These are phyloP conservation scores for Neurospora sp. DNA, from an alignment of 495 filamentous ascomycete genomes.

Conservation along the genomic window DNA sequence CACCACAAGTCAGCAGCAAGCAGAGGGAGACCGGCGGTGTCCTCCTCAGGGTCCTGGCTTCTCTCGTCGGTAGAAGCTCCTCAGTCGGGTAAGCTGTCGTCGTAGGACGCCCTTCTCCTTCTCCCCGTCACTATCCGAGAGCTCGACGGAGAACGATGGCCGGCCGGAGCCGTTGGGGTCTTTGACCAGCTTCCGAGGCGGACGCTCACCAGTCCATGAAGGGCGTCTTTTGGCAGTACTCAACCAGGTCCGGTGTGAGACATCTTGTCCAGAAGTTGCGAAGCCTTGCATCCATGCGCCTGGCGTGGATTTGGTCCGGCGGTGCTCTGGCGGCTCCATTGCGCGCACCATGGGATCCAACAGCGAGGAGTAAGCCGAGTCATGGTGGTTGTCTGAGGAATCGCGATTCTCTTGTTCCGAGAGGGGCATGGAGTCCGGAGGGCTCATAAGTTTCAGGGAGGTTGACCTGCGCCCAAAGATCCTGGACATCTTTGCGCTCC, in stretches of 20 bases:
- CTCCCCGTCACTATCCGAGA: conserved; percentile 17
- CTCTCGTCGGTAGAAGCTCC: conserved; percentile 15
- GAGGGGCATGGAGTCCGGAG: neutral
- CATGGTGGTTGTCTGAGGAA: conserved; percentile 4
- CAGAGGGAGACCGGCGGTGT: neutral
- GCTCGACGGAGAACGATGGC: conserved; percentile 16
- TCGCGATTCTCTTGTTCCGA: neutral
- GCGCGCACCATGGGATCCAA: conserved; percentile 8
- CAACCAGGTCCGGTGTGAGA: conserved; percentile 11
- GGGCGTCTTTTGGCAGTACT: conserved; percentile 11
- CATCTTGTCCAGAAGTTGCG: neutral
- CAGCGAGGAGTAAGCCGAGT: conserved; percentile 19
- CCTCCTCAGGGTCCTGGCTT: neutral
- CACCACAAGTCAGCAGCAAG: neutral
- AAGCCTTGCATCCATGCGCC: neutral
- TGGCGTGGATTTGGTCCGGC: conserved; percentile 1
- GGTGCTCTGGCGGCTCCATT: neutral
- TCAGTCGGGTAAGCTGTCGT: conserved; percentile 17
- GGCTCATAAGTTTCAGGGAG: neutral
- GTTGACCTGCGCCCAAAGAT: neutral
- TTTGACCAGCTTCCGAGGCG: conserved; percentile 21
- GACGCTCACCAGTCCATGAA: conserved; percentile 13
- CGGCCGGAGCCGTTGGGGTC: conserved; percentile 17
- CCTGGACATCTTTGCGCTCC: neutral
- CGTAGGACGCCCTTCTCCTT: conserved; percentile 17